Conservation (phyloP, 2,329 filamentous ascomycete species). For the Claviceps digitariae region DNA sequence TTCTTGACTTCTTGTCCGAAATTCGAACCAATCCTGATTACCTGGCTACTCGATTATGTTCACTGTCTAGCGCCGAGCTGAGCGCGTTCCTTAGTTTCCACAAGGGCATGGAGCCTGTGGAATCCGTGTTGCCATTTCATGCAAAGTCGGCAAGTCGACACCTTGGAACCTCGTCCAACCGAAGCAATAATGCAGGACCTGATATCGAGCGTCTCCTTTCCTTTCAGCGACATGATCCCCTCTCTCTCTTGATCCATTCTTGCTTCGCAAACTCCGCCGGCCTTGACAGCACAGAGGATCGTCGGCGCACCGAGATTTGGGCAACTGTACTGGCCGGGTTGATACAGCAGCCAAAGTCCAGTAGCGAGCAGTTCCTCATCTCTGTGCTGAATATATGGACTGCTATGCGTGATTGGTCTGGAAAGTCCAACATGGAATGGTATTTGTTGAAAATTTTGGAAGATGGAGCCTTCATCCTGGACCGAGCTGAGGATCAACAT, state of each 20-base stretch:
- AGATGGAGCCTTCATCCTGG: constrained; percentile 80
- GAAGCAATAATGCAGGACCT: constrained; percentile 31
- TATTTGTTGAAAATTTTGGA: constrained; percentile 92
- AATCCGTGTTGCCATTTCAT: constrained; percentile 67
- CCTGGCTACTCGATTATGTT: constrained; percentile 67
- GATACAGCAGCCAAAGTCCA: constrained; percentile 62
- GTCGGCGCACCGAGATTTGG: constrained; percentile 72
- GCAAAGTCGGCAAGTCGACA: constrained; percentile 33
- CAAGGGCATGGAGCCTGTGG: constrained; percentile 64
- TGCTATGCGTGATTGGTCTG: constrained; percentile 76
- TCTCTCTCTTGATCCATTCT: constrained; percentile 75
- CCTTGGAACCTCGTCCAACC: constrained; percentile 30
- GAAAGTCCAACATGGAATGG: constrained; percentile 78
- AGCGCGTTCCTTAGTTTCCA: constrained; percentile 65
- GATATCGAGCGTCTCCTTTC: constrained; percentile 74
- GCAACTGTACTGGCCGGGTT: constrained; percentile 74
- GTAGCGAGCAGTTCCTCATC: constrained; percentile 67
- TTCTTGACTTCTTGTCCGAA: constrained; percentile 67
- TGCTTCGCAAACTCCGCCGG: constrained; percentile 79
- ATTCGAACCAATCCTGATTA: constrained; percentile 81
- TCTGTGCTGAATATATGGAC: constrained; percentile 82
- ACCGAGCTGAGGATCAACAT: constrained; percentile 68
- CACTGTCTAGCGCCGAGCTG: constrained; percentile 63
- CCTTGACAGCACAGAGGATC: constrained; percentile 68
- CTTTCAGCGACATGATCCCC: constrained; percentile 76